phyloP scores from a whole-genome alignment of 306 rosid genomes.

The Erythrophleum fordii region DNA sequence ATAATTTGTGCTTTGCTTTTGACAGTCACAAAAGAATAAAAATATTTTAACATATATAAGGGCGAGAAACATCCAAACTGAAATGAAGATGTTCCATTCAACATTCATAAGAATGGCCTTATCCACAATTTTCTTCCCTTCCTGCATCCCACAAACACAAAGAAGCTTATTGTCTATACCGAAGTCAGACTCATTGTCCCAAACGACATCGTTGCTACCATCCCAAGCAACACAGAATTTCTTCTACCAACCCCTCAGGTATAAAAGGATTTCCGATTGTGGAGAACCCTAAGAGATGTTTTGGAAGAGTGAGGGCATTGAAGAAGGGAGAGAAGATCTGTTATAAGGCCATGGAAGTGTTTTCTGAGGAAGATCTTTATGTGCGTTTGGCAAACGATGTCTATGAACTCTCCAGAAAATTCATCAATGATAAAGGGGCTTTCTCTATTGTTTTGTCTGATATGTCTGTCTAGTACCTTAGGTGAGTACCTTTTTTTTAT shows the following conservation, averaged over 20 bases:
- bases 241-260: background rate
- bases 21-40: too few relatives aligned
- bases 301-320: constrained; percentile 31
- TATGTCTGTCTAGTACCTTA: constrained; percentile 58
- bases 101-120: too few relatives aligned
- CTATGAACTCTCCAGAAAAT: constrained; percentile 59
- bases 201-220: constrained; percentile 9
- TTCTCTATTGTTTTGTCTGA: constrained; percentile 68
- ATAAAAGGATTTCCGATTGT: background rate
- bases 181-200: too few relatives aligned
- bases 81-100: too few relatives aligned
- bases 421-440: constrained; percentile 50
- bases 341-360: constrained; percentile 55
- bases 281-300: background rate
- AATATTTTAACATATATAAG: too few relatives aligned
- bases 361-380: constrained; percentile 54
- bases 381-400: constrained; percentile 61
- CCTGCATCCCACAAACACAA: too few relatives aligned
- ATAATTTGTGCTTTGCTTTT: too few relatives aligned
- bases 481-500: constrained; percentile 37
- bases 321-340: constrained; percentile 32
- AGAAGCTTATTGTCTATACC: too few relatives aligned
- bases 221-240: background rate
- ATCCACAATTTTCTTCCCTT: too few relatives aligned
- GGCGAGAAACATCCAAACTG: too few relatives aligned